Evolutionary conservation across 1,284 basidiomycete genomes (phyloP).

Genomic region (Paramarasmius palmivorus): DNA sequence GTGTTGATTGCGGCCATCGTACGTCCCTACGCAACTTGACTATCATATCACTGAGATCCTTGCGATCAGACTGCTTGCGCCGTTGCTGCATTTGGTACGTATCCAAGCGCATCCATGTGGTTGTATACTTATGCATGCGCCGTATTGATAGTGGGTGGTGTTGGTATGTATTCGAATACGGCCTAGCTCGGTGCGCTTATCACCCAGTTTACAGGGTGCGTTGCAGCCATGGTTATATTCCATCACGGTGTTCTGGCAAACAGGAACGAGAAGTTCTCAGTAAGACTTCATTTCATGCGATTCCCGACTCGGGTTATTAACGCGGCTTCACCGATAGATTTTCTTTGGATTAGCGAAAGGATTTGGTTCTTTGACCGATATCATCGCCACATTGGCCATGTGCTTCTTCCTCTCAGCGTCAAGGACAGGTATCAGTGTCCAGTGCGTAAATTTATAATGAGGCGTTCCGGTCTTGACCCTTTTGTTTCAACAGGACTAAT

Average conservation of each 20-base stretch:
- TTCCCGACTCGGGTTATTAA: not conserved
- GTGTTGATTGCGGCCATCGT: constrained; percentile 21
- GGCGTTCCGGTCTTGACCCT: not conserved
- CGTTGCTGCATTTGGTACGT: constrained; percentile 23
- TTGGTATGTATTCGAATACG: constrained; percentile 16
- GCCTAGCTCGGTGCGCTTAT: not conserved
- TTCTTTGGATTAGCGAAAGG: constrained; percentile 44
- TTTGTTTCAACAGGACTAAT: constrained; percentile 28
- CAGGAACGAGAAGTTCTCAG: constrained; percentile 31
- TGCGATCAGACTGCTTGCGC: constrained; percentile 16
- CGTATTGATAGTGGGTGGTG: constrained; percentile 20
- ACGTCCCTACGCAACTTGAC: constrained; percentile 4
- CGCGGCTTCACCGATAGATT: constrained; percentile 22
- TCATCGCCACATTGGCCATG: constrained; percentile 43
- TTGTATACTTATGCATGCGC: not conserved
- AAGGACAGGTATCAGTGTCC: constrained; percentile 30
- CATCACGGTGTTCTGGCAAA: constrained; percentile 28
- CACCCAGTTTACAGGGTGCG: constrained; percentile 18
- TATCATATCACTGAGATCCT: not conserved
- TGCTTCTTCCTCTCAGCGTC: constrained; percentile 35
- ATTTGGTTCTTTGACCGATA: constrained; percentile 40
- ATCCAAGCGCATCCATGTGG: not conserved
- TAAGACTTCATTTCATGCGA: constrained; percentile 17
- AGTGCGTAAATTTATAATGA: constrained; percentile 21
- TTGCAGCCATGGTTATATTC: constrained; percentile 30